Percentiles rank a stretch among this genome's conserved stretches.
Conservation (phyloP, 176 grass and related monocot species). For the Raddia distichophylla region DNA sequence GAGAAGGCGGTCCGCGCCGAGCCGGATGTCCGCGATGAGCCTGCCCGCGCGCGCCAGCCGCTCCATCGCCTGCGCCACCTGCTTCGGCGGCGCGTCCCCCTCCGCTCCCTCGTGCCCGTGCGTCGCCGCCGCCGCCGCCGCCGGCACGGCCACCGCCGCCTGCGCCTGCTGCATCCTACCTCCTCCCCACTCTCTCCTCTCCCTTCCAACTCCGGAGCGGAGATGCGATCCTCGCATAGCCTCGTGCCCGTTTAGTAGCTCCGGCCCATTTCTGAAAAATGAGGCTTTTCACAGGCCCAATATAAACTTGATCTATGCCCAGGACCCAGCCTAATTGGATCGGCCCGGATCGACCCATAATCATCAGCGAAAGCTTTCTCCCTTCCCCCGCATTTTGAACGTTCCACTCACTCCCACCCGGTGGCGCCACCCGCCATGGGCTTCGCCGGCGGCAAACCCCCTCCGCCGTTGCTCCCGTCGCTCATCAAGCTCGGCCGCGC, state of each 20-base stretch:
- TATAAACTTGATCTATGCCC: not conserved
- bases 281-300: not conserved
- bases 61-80: constrained; percentile 98
- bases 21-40: constrained; percentile 86
- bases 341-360: too few relatives aligned
- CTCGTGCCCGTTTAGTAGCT: not conserved
- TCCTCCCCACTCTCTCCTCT: not conserved
- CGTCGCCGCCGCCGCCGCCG: constrained; percentile 14
- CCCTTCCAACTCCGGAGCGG: not conserved
- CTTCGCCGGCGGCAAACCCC: constrained; percentile 19
- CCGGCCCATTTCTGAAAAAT: not conserved
- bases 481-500: constrained; percentile 39
- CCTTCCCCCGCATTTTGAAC: constrained; percentile 32
- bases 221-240: not conserved
- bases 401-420: not conserved
- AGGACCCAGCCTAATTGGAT: not conserved
- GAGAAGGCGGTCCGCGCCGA: constrained; percentile 84
- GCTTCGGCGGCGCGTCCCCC: constrained; percentile 88
- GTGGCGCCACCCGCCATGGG: constrained; percentile 28
- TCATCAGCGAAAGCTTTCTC: not conserved
- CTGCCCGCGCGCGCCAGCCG: constrained; percentile 68
- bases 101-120: not conserved
- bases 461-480: not conserved
- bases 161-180: constrained; percentile 53
- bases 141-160: not conserved